phyloP scores from a whole-genome alignment of 2,329 filamentous ascomycete genomes.

The Penicillium sclerotigenum region DNA sequence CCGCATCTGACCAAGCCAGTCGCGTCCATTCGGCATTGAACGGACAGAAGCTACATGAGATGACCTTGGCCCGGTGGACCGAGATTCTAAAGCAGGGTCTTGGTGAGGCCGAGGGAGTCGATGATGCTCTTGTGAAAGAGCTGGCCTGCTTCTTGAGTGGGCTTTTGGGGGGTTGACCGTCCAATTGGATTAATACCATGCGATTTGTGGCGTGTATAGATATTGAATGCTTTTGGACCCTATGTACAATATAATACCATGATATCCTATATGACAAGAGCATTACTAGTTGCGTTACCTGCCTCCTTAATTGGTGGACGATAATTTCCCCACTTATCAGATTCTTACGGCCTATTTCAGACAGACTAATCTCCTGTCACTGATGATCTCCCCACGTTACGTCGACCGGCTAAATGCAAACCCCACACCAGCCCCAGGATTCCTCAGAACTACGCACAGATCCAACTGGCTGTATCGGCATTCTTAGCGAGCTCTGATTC shows the following conservation, averaged over 20 bases:
- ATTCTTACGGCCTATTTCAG: background rate
- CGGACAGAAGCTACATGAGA: slow-evolving; percentile 50
- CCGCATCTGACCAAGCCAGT: slow-evolving; percentile 34
- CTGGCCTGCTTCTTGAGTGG: slow-evolving; percentile 28
- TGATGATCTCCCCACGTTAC: slow-evolving; percentile 1
- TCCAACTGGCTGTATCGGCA: slow-evolving; percentile 2
- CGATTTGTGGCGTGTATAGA: background rate
- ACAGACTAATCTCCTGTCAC: background rate
- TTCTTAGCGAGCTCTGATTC: slow-evolving; percentile 2
- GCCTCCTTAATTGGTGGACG: slow-evolving; percentile 4
- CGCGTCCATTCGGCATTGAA: slow-evolving; percentile 33
- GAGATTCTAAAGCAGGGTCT: slow-evolving; percentile 22
- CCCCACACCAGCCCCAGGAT: background rate
- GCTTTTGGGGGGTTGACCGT: slow-evolving; percentile 22
- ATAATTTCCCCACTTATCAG: slow-evolving; percentile 6
- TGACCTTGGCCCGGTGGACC: slow-evolving; percentile 34
- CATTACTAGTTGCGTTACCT: background rate
- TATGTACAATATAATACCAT: slow-evolving; percentile 5
- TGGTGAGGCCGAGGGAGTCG: slow-evolving; percentile 11
- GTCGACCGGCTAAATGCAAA: slow-evolving; percentile 7
- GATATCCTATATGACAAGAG: background rate
- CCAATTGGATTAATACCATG: background rate
- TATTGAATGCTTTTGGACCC: background rate
- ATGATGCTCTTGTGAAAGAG: slow-evolving; percentile 17
- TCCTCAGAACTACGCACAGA: background rate